Evolutionary conservation across 768 basidiomycete species (phyloP).

Genomic region (Kwoniella pini): DNA sequence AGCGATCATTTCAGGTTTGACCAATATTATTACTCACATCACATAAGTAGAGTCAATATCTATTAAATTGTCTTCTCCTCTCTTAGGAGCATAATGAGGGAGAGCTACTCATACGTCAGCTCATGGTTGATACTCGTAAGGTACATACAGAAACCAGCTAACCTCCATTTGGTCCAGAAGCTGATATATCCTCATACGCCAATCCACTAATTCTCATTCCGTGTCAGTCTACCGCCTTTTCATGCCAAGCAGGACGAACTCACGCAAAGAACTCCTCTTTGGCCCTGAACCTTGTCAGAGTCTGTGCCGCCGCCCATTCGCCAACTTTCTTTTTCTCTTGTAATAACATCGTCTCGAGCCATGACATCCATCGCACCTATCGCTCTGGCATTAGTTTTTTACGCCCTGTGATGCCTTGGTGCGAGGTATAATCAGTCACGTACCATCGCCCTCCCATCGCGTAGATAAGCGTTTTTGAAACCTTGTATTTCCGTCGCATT

Average conservation of each 20-base stretch:
- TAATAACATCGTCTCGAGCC: conserved; percentile 78
- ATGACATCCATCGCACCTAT: conserved; percentile 70
- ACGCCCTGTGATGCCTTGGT: not conserved
- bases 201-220: conserved; percentile 57
- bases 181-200: conserved; percentile 64
- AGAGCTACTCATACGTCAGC: too few relatives aligned
- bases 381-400: not conserved
- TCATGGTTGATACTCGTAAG: too few relatives aligned
- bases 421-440: not conserved
- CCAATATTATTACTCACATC: conserved; percentile 62
- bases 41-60: conserved; percentile 80
- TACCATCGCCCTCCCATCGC: conserved; percentile 76
- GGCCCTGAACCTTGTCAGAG: conserved; percentile 57
- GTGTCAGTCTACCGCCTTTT: not conserved
- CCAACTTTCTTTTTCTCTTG: conserved; percentile 74
- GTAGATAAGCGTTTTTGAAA: conserved; percentile 75
- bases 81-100: conserved; percentile 85
- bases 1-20: not conserved
- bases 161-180: conserved; percentile 83
- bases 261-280: conserved; percentile 50
- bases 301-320: conserved; percentile 87
- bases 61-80: conserved; percentile 69
- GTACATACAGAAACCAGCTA: too few relatives aligned
- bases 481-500: conserved; percentile 83
- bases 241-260: conserved; percentile 12